These are phyloP conservation scores for Lactarius hatsudake DNA, from an alignment of 768 basidiomycete genomes.

Conservation along the genomic window DNA sequence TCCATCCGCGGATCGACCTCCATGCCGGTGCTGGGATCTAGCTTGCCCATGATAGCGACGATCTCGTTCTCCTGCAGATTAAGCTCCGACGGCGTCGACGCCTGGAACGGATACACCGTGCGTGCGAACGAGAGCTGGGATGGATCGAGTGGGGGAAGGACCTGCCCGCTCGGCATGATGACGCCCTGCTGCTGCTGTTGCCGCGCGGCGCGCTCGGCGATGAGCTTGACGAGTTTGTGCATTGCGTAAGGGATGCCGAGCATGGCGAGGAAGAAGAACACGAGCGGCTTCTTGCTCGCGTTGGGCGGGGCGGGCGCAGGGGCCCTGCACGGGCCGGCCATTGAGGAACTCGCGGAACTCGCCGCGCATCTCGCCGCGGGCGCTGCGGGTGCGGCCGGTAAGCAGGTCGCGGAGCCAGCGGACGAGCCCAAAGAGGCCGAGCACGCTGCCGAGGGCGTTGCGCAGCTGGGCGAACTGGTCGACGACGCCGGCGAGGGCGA, in stretches of 20 bases:
- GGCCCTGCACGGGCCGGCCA: constrained; percentile 56
- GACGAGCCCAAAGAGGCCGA: constrained; percentile 87
- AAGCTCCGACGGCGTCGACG: constrained; percentile 75
- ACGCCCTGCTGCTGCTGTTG: constrained; percentile 39
- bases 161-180: constrained; percentile 37
- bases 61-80: constrained; percentile 85
- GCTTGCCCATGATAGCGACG: constrained; percentile 83
- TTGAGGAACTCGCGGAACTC: constrained; percentile 80
- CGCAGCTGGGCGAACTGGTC: constrained; percentile 93
- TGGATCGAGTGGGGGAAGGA: constrained; percentile 69
- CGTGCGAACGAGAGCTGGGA: constrained; percentile 79
- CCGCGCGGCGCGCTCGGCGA: constrained; percentile 59
- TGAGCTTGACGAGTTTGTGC: constrained; percentile 79
- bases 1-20: constrained; percentile 65
- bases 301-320: constrained; percentile 47
- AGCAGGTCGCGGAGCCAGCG: constrained; percentile 77
- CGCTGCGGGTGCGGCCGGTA: constrained; percentile 41
- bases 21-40: constrained; percentile 64
- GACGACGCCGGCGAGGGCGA: constrained; percentile 94
- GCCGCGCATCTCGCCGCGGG: constrained; percentile 45
- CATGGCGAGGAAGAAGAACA: constrained; percentile 91
- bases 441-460: constrained; percentile 89
- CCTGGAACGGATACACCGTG: constrained; percentile 73
- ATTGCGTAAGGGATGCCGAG: constrained; percentile 93
- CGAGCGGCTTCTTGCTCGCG: constrained; percentile 83